Percentiles rank a stretch among this genome's conserved stretches.
These are phyloP conservation scores for Zygosaccharomyces pseudobailii DNA, from an alignment of 1,139 yeast genomes.

Conservation along the genomic window DNA sequence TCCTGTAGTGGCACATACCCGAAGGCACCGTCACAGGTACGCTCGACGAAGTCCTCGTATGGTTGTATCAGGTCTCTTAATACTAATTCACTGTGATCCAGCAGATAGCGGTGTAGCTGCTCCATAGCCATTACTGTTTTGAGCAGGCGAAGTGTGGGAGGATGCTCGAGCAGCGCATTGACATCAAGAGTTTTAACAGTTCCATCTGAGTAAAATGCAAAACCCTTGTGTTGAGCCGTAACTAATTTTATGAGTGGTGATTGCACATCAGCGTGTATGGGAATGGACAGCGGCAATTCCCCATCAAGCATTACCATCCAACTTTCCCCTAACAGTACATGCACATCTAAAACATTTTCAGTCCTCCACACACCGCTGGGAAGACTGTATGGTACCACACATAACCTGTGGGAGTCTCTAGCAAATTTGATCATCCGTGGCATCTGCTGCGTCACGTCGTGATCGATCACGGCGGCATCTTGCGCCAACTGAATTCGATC, in stretches of 20 bases:
- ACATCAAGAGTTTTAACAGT: constrained; percentile 8
- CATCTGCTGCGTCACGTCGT: constrained; percentile 17
- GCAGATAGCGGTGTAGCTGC: constrained; percentile 13
- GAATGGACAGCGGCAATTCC: constrained; percentile 7
- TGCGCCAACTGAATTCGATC: constrained; percentile 13
- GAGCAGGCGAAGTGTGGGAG: constrained; percentile 7
- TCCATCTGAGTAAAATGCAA: constrained; percentile 16
- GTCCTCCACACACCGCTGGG: constrained; percentile 15
- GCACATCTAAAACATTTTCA: constrained; percentile 13
- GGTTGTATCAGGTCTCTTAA: constrained; percentile 15
- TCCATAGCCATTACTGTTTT: constrained; percentile 7
- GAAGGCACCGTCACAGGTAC: constrained; percentile 14
- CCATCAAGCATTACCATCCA: constrained; percentile 16
- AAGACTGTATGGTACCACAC: constrained; percentile 14
- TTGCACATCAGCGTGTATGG: not conserved
- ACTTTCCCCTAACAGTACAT: constrained; percentile 9
- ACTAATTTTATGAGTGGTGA: constrained; percentile 5
- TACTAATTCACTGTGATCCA: constrained; percentile 17
- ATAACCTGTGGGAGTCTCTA: constrained; percentile 16
- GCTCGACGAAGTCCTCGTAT: constrained; percentile 15
- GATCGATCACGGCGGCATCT: constrained; percentile 9
- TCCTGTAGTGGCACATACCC: constrained; percentile 11
- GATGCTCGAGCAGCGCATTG: constrained; percentile 4
- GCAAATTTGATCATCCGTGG: constrained; percentile 23
- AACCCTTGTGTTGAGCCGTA: constrained; percentile 8